Evolutionary conservation across 1,284 basidiomycete species (phyloP), one percentile per base, ranked within the genome.

Genomic region (Xerocomus nothofagi): DNA sequence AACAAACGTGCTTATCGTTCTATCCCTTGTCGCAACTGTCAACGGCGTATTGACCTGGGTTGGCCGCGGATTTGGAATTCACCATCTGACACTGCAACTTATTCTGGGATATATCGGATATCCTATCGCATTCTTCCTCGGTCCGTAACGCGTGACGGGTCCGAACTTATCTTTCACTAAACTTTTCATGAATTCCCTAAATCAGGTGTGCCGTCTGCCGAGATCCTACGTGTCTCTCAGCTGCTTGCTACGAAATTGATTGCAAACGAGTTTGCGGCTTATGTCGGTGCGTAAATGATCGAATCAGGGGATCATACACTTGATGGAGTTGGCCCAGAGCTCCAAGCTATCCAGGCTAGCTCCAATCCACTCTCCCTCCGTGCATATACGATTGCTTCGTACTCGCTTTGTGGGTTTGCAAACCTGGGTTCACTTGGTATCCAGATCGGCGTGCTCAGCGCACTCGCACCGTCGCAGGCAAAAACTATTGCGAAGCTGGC

Each of bases 21-120:
- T 93, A 48, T 81, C 91, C 8, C 84, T 94, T 51, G 80, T 96
- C 48, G 84, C 88, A 49, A 78, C 80, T 39, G 81, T 93, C 70
- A 92, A 96, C 67, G 93, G 89, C 39, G 73, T 94, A 11, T 78
- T 95, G 38, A 93, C 91, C 36, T 96, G 91, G 88, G 81, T 94
- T 66, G 93, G 93, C 43, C 79, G 78, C 56, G 91, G 89, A 52
- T 93, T 93, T 68, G 88, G 89, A 39, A 88, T 96, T 62, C 76
- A 88, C 62, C 74, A 79, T 0, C 81, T 96, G 46, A 94, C 91
- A 3, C 76, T 96, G 26, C 83, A 95, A 67, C 81, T 95, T 55
- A 79, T 94, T 61, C 72, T 94, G 54, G 85, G 91, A 39, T 93
- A 96, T 72, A 66, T 94, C 59, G 87, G 91, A 73, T 96, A 93